Evolutionary conservation across 176 grass and related monocot genomes (phyloP).

Genomic region (Rhipidocladum racemiflorum): DNA sequence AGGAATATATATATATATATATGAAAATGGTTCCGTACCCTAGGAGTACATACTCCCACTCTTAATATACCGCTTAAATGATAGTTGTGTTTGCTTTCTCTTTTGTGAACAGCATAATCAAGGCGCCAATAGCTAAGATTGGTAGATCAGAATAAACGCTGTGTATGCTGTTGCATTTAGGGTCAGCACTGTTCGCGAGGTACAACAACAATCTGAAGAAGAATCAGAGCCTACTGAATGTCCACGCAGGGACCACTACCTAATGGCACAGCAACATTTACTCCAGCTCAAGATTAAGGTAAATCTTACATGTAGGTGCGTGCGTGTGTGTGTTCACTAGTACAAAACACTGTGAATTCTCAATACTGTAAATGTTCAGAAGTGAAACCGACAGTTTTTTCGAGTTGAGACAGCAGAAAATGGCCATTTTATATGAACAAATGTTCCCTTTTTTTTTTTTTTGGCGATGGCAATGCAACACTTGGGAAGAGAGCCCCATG

Average conservation of each 20-base stretch:
- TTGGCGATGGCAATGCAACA: conserved; percentile 23
- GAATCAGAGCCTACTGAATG: conserved; percentile 30
- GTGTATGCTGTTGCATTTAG: conserved; percentile 4
- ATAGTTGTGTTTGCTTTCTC: conserved; percentile 3
- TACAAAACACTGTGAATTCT: neutral
- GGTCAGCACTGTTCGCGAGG: neutral
- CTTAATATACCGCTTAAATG: too few species aligned
- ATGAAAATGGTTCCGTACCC: too few species aligned
- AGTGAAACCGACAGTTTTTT: neutral
- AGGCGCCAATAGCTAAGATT: neutral
- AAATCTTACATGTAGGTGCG: neutral
- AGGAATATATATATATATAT: too few species aligned
- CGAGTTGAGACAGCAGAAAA: conserved; percentile 28
- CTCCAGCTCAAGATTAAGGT: conserved; percentile 6
- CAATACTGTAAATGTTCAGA: neutral
- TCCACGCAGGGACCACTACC: conserved; percentile 31
- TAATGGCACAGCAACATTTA: conserved; percentile 22
- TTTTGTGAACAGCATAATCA: neutral
- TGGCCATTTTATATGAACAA: conserved; percentile 40
- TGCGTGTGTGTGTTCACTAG: neutral
- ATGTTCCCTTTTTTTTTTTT: neutral
- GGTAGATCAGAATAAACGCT: conserved; percentile 29
- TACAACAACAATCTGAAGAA: conserved; percentile 23
- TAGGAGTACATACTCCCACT: too few species aligned
- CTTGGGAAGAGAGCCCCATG: neutral